phyloP scores from a whole-genome alignment of 129 eudicot species.

The Centaurea solstitialis region DNA sequence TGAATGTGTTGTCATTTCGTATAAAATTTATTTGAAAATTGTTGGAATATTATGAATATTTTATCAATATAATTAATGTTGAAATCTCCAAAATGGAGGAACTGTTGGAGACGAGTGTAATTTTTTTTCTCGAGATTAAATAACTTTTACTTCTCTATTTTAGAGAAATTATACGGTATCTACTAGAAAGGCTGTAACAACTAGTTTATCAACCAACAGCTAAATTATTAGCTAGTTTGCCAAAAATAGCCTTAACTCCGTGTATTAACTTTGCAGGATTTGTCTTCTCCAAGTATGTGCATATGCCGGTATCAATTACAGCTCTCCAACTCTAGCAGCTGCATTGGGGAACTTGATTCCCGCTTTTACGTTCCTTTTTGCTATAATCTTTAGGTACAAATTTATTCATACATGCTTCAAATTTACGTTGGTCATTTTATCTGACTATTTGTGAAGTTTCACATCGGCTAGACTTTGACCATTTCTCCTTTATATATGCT shows the following conservation, averaged over 20 bases:
- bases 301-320: slow-evolving; percentile 51
- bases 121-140: not conserved
- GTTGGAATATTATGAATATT: too few relatives aligned
- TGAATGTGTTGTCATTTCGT: too few relatives aligned
- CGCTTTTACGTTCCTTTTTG: slow-evolving; percentile 48
- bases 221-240: not conserved
- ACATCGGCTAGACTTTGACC: not conserved
- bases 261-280: slow-evolving; percentile 38
- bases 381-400: slow-evolving; percentile 47
- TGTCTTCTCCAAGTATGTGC: slow-evolving; percentile 51
- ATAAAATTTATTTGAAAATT: too few relatives aligned
- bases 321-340: slow-evolving; percentile 57
- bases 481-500: not conserved
- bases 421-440: not conserved
- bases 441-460: not conserved
- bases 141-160: not conserved
- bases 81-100: too few relatives aligned
- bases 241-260: not conserved
- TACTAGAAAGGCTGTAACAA: too few relatives aligned
- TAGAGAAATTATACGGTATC: too few relatives aligned
- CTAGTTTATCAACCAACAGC: not conserved
- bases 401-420: not conserved
- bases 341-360: slow-evolving; percentile 59
- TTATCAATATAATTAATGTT: too few relatives aligned
- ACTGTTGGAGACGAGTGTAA: not conserved